These are phyloP conservation scores for Colletotrichum plurivorum DNA, from an alignment of 2,329 filamentous ascomycete species.

Conservation along the genomic window DNA sequence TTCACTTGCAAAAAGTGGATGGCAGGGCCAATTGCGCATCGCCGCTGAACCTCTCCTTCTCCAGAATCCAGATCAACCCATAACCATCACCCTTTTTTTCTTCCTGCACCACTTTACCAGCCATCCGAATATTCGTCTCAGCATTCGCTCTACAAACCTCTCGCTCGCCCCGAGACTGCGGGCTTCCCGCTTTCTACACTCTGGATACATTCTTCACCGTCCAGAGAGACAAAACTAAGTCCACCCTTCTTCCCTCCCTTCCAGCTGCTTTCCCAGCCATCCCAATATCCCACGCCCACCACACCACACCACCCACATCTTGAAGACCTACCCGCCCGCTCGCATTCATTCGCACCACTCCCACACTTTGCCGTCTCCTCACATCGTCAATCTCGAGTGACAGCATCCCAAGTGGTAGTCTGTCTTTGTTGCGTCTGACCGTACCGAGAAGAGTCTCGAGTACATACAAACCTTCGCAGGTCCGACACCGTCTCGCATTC, in stretches of 20 bases:
- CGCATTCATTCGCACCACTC: constrained; percentile 10
- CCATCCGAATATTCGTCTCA: constrained; percentile 43
- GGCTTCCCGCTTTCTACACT: constrained; percentile 23
- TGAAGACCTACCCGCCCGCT: constrained; percentile 20
- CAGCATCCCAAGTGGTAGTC: constrained; percentile 30
- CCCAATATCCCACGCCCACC: constrained; percentile 35
- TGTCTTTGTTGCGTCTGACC: constrained; percentile 39
- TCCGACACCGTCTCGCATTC: constrained; percentile 40
- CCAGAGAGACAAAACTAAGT: constrained; percentile 43
- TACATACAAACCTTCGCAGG: constrained; percentile 18
- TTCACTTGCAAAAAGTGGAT: constrained; percentile 33
- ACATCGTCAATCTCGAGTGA: constrained; percentile 25
- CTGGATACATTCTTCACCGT: constrained; percentile 18
- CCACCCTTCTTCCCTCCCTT: constrained; percentile 25
- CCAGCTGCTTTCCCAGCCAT: constrained; percentile 36
- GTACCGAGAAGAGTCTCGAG: constrained; percentile 18
- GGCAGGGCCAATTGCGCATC: constrained; percentile 41
- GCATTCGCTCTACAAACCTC: constrained; percentile 33
- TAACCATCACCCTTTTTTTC: constrained; percentile 33
- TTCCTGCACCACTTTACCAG: constrained; percentile 38
- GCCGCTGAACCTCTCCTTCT: constrained; percentile 16
- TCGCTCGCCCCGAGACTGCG: constrained; percentile 23
- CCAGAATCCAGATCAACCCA: constrained; percentile 30
- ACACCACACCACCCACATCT: constrained; percentile 18
- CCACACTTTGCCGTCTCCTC: constrained; percentile 20